Evolutionary conservation across 441 rosid species (phyloP), one percentile per base, ranked within the genome.

Genomic region (Erysimum pusillum): DNA sequence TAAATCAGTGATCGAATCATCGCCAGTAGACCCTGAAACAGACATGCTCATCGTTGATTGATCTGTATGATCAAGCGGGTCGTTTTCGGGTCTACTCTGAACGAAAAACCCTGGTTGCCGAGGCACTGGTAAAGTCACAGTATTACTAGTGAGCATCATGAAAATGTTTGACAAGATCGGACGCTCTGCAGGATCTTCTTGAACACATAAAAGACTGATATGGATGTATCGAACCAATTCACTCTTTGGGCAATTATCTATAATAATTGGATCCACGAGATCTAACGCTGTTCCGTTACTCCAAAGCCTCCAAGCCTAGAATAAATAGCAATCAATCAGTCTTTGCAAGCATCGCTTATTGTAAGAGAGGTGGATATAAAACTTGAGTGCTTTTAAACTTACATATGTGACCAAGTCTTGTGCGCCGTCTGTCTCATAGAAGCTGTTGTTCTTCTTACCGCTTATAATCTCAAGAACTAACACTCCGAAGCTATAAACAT

Each of bases 141-240:
- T 59, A 13, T 42, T 51, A 71, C 73, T 77, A 64, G 32, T 71
- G 51, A 77, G 80, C 73, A 77, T 77, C 31, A 57, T 10, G 12
- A 64, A 63, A 13, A 79, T 54, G 52, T 56, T 54, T n/a, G 80
- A 45, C 76, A 74, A 63, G 0, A 76, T 72, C 0, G 84, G 87
- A 63, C 85, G 77, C 4, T 38, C 77, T 2, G 13, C 59, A 17
- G 64, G 70, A 31, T 80, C 80, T 78, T 85, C 83, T 63, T 86
- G 83, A 51, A 81, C 83, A 31, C 86, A 48, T 34, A 86, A 39
- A 52, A 86, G 75, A 13, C 83, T 82, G 2, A 82, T 52, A 48
- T 82, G 86, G 49, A 85, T 60, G 42, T 85, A 82, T 68, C 83
- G 77, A 5, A 61, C 32, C 1, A 87, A 76, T 72, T 85, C 78